Conservation (phyloP, 345 rosid species). For the Boechera stricta region DNA sequence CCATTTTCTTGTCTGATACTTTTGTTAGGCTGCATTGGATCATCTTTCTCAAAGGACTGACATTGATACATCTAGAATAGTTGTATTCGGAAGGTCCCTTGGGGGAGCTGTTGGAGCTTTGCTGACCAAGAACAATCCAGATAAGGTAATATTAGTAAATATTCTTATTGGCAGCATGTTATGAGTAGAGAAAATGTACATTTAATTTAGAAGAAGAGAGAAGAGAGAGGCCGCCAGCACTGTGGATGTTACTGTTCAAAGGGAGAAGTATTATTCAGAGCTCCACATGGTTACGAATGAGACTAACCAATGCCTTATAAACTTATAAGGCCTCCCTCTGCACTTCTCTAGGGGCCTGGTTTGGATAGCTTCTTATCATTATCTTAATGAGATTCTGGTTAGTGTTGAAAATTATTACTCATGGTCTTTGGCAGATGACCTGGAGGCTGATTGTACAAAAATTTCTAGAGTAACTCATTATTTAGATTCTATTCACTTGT, state of each 20-base stretch:
- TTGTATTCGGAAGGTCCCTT: slow-evolving; percentile 96
- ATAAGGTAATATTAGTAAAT: slow-evolving; percentile 60
- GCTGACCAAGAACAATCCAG: slow-evolving; percentile 87
- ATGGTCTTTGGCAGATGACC: slow-evolving; percentile 16
- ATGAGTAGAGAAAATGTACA: neutral
- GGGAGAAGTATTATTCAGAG: neutral
- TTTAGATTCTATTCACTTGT: slow-evolving; percentile 10
- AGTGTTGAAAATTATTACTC: neutral
- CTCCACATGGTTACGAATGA: neutral
- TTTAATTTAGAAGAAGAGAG: neutral
- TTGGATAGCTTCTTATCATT: neutral
- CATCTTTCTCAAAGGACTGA: slow-evolving; percentile 88
- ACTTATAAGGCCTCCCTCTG: neutral
- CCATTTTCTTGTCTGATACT: slow-evolving; percentile 27
- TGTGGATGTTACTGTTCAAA: neutral
- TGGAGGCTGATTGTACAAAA: neutral
- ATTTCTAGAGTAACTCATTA: neutral
- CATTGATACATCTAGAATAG: slow-evolving; percentile 86
- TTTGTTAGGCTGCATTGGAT: slow-evolving; percentile 90
- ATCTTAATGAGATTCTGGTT: neutral
- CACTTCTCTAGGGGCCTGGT: neutral
- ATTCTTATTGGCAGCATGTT: neutral
- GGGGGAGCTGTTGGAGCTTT: slow-evolving; percentile 99
- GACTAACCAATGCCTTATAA: neutral
- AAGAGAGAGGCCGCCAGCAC: neutral